A percentile compares a stretch with the other conserved stretches of the same genome.
Evolutionary conservation across 345 rosid species (phyloP).

Genomic region (Arabidopsis suecica): DNA sequence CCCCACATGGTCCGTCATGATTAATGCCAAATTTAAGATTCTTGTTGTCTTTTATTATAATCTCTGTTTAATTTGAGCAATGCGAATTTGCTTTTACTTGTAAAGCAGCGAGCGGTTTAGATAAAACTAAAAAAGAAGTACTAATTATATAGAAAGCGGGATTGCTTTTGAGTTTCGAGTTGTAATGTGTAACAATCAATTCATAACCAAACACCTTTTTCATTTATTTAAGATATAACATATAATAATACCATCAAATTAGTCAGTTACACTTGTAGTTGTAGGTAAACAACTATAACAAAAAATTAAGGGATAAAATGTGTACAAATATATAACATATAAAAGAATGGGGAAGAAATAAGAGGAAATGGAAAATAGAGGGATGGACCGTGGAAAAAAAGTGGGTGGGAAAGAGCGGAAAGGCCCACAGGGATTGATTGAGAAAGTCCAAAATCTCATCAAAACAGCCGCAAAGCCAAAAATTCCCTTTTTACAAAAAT

Average conservation of each 20-base stretch:
- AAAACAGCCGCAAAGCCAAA: conserved; percentile 38
- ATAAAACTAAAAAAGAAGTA: not conserved
- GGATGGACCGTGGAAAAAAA: conserved; percentile 3
- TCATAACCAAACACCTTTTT: conserved; percentile 9
- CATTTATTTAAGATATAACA: not conserved
- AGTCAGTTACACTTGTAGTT: conserved; percentile 17
- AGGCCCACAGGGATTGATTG: conserved; percentile 14
- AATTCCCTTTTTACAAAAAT: conserved; percentile 8
- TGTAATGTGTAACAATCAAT: conserved; percentile 35
- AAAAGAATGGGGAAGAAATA: not conserved
- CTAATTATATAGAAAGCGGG: conserved; percentile 4
- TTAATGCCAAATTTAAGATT: conserved; percentile 39
- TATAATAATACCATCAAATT: not conserved
- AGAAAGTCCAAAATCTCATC: conserved; percentile 25
- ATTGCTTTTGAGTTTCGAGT: conserved; percentile 38
- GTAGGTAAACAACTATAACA: not conserved
- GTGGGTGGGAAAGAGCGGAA: conserved; percentile 35
- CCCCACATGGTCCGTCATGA: conserved; percentile 46
- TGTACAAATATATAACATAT: not conserved
- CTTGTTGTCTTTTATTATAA: conserved; percentile 36
- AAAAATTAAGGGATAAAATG: not conserved
- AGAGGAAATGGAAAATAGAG: not conserved
- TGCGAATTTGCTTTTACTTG: conserved; percentile 34
- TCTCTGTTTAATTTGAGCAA: conserved; percentile 10
- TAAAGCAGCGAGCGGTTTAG: conserved; percentile 2